phyloP scores from a whole-genome alignment of 345 rosid species.

The Moricandia moricandioides region DNA sequence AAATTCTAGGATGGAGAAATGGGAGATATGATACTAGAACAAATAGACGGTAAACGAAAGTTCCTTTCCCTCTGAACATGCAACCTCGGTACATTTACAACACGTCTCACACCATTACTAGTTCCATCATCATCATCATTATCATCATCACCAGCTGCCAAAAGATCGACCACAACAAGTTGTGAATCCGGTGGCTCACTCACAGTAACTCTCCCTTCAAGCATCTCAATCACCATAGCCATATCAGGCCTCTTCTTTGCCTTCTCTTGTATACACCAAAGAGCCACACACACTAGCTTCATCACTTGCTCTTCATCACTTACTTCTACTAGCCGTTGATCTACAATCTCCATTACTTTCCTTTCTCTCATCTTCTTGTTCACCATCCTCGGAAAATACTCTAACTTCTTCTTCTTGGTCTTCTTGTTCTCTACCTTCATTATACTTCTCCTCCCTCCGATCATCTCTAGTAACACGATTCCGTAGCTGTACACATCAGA shows the following conservation, averaged over 20 bases:
- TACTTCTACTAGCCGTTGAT: constrained; percentile 48
- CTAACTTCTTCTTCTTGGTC: constrained; percentile 43
- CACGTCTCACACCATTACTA: constrained; percentile 13
- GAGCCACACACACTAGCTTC: constrained; percentile 58
- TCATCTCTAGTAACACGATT: constrained; percentile 67
- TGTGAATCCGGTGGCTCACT: constrained; percentile 71
- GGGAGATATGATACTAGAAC: constrained; percentile 53
- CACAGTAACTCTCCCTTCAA: constrained; percentile 64
- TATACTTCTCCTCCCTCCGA: constrained; percentile 63
- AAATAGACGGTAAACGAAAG: constrained; percentile 28
- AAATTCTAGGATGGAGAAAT: constrained; percentile 56
- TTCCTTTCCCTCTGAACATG: constrained; percentile 23
- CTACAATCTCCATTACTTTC: constrained; percentile 67
- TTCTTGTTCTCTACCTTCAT: constrained; percentile 30
- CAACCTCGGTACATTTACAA: constrained; percentile 21
- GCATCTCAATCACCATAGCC: constrained; percentile 74
- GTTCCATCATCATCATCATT: constrained; percentile 29
- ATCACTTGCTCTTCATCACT: constrained; percentile 67
- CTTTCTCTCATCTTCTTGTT: constrained; percentile 60
- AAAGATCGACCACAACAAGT: constrained; percentile 63
- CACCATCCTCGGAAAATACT: constrained; percentile 70
- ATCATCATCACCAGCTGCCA: constrained; percentile 41
- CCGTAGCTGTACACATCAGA: constrained; percentile 76
- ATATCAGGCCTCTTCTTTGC: constrained; percentile 65
- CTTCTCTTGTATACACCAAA: constrained; percentile 90